These are phyloP conservation scores for Kitagawia praeruptora DNA, from an alignment of 129 eudicot genomes.

Conservation along the genomic window DNA sequence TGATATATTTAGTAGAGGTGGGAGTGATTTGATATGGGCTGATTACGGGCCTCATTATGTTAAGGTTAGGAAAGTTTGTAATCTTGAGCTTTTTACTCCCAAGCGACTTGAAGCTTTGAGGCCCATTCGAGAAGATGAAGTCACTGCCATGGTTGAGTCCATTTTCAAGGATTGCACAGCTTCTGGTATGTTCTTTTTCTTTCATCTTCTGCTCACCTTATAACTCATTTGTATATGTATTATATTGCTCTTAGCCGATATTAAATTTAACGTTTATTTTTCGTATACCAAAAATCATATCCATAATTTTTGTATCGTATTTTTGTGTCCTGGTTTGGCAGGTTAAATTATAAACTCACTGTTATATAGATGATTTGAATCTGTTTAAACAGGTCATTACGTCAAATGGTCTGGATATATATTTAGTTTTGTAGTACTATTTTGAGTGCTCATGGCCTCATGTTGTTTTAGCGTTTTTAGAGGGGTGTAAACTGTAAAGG, in stretches of 20 bases:
- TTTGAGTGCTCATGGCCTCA: neutral
- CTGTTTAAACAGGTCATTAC: too few species aligned
- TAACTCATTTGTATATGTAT: neutral
- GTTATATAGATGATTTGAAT: too few species aligned
- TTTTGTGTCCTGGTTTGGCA: too few species aligned
- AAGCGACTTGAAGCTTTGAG: slow-evolving; percentile 76
- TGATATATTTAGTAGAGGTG: slow-evolving; percentile 61
- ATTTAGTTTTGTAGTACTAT: neutral
- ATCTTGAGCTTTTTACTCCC: slow-evolving; percentile 64
- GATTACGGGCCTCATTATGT: slow-evolving; percentile 96
- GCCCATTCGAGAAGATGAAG: slow-evolving; percentile 91
- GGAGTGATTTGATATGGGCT: slow-evolving; percentile 85
- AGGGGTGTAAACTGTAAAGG: too few species aligned
- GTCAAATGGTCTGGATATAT: too few species aligned
- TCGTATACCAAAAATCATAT: too few species aligned
- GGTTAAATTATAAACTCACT: too few species aligned
- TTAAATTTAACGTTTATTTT: too few species aligned
- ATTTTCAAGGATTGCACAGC: slow-evolving; percentile 39
- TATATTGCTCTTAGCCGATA: too few species aligned
- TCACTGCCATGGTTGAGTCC: slow-evolving; percentile 77
- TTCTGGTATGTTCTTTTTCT: slow-evolving; percentile 33
- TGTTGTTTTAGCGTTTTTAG: too few species aligned
- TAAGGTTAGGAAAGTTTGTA: slow-evolving; percentile 79
- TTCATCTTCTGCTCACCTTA: neutral
- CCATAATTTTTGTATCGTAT: too few species aligned